Evolutionary conservation across 257 asterid species (phyloP), one percentile per base, ranked within the genome.

Genomic region (Petunia secreta): DNA sequence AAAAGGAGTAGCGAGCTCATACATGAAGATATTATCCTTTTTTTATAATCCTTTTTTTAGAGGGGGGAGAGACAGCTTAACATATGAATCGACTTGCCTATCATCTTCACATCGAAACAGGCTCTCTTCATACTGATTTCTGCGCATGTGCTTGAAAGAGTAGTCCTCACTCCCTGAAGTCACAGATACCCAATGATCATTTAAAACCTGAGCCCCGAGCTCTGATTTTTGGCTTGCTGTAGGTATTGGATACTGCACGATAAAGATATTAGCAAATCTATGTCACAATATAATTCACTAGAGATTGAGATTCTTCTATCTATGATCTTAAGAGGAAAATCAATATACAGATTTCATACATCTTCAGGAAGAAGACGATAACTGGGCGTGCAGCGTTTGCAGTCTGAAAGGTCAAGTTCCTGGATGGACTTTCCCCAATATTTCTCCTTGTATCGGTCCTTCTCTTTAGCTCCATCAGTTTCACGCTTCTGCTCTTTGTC

Each of bases 131-230:
- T 92, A 96, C 83, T 94, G 99, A 87, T 96, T 96, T 85, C 94
- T 89, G 67, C 98, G 88, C 98, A 96, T 96, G 88, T 96, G 98
- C 75, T 94, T 96, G 82, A 96, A 96, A 7, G 99, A 96, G 87
- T 96, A 96, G 87, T 96, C 99, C 88, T 96, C 99, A 85, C 99
- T 96, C 76, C 99, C 99, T 77, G 98, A 96, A 77, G 99, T 96
- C 86, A 96, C 99, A 82, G 99, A 96, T 63, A 96, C 99, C 98
- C 97, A 96, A 75, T 89, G 91, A 77, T 96, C 97, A 80, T 96
- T 96, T 64, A 96, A 85, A 71, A 96, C 98, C 88, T 89, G 92
- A 74, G 89, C 88, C 78, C 97, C 98, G 83, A 96, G 97, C 84
- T 92, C 97, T 69, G 98, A 89, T 83, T 92, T 92, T 84, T 92